These are phyloP conservation scores for Protomyces inouyei DNA, from an alignment of 1,139 yeast genomes.

Conservation along the genomic window DNA sequence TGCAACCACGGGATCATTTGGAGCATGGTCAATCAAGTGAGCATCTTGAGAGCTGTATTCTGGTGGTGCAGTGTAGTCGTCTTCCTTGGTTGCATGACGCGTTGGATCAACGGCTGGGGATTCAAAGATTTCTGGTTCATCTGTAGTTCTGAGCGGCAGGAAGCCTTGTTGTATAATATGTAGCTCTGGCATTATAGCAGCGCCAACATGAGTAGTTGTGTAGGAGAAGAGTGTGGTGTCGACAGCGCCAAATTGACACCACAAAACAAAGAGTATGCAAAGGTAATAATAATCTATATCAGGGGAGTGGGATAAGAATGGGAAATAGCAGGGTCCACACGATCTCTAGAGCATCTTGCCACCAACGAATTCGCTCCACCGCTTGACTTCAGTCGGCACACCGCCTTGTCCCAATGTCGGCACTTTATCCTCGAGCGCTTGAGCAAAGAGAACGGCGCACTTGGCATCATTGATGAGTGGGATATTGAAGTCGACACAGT, in stretches of 20 bases:
- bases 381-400: slow-evolving; percentile 76
- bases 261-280: too few species aligned
- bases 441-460: slow-evolving; percentile 81
- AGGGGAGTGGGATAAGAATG: too few species aligned
- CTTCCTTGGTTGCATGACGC: neutral
- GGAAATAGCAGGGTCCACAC: too few species aligned
- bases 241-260: too few species aligned
- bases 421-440: slow-evolving; percentile 71
- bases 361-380: slow-evolving; percentile 96
- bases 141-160: neutral
- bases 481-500: slow-evolving; percentile 95
- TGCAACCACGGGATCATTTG: neutral
- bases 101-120: neutral
- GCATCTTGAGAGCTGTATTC: neutral
- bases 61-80: neutral
- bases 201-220: neutral
- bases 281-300: too few species aligned
- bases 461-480: slow-evolving; percentile 96
- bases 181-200: neutral
- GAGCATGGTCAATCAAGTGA: neutral
- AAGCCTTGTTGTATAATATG: neutral
- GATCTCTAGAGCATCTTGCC: slow-evolving; percentile 67
- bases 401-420: slow-evolving; percentile 47
- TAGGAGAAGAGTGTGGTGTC: neutral
- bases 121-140: neutral